These are phyloP conservation scores for Aspergillus heteromorphus DNA, from an alignment of 495 filamentous ascomycete species.

Conservation along the genomic window DNA sequence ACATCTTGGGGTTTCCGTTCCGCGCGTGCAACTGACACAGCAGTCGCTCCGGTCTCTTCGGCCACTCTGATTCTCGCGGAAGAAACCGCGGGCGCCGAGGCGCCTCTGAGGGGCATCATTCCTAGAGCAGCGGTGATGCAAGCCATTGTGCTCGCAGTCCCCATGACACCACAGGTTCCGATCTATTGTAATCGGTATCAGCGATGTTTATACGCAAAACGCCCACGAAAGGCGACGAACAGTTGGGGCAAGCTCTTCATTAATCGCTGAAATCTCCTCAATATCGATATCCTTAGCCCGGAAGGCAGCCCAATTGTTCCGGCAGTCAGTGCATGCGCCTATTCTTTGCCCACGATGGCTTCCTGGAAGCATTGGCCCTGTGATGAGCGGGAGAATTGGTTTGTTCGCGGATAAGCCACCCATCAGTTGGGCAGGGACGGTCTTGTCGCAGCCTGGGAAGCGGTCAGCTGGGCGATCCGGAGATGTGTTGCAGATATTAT, in stretches of 20 bases:
- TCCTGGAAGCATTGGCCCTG: constrained; percentile 64
- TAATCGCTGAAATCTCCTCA: constrained; percentile 59
- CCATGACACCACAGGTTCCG: constrained; percentile 67
- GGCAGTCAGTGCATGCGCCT: constrained; percentile 65
- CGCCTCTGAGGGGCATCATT: constrained; percentile 57
- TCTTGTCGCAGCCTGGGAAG: constrained; percentile 60
- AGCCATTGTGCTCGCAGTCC: constrained; percentile 66
- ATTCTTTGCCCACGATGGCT: constrained; percentile 53
- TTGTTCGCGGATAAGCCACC: constrained; percentile 67
- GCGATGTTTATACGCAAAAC: background rate
- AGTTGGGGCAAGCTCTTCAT: constrained; percentile 62
- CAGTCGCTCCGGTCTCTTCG: constrained; percentile 55
- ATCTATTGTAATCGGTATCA: constrained; percentile 28
- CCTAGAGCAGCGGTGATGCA: constrained; percentile 59
- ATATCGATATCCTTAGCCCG: constrained; percentile 56
- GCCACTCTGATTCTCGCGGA: constrained; percentile 58
- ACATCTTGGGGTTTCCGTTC: constrained; percentile 48
- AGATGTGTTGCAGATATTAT: background rate
- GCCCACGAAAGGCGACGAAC: constrained; percentile 21
- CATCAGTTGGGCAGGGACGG: constrained; percentile 63
- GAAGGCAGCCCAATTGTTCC: constrained; percentile 63
- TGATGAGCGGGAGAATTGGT: constrained; percentile 56
- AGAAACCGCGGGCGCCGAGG: constrained; percentile 60
- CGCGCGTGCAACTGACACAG: constrained; percentile 41
- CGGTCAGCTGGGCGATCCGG: background rate